Conservation (phyloP, 2,329 filamentous ascomycete species). For the Neospermospora avenae region DNA sequence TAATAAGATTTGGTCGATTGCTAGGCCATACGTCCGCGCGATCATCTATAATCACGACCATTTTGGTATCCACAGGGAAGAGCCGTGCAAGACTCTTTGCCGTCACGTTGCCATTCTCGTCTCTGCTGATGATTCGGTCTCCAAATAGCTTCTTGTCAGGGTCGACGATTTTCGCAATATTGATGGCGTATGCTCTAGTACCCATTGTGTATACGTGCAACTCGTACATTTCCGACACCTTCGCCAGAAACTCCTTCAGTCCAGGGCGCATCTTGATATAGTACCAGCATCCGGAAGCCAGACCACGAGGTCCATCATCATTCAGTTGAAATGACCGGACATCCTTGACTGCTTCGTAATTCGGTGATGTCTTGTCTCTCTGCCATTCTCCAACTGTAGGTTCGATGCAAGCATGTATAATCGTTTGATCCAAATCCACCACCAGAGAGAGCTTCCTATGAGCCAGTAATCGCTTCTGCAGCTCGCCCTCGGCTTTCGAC, state of each 20-base stretch:
- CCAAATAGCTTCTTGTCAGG: slow-evolving; percentile 86
- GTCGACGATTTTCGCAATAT: slow-evolving; percentile 90
- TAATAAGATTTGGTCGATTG: slow-evolving; percentile 90
- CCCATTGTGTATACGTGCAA: slow-evolving; percentile 99
- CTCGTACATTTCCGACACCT: slow-evolving; percentile 79
- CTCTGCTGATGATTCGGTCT: slow-evolving; percentile 90
- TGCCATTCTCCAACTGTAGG: slow-evolving; percentile 97
- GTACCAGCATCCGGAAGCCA: slow-evolving; percentile 78
- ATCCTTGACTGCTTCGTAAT: slow-evolving; percentile 85
- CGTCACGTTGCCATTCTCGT: slow-evolving; percentile 92
- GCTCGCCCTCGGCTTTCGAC: slow-evolving; percentile 75
- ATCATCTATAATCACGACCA: slow-evolving; percentile 99
- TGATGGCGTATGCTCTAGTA: slow-evolving; percentile 89
- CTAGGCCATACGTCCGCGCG: slow-evolving; percentile 91
- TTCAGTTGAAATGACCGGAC: slow-evolving; percentile 84
- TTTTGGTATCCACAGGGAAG: slow-evolving; percentile 95
- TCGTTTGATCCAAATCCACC: slow-evolving; percentile 96
- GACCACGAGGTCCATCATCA: slow-evolving; percentile 74
- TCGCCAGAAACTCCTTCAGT: slow-evolving; percentile 73
- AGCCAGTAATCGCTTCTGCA: slow-evolving; percentile 77
- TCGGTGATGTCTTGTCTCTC: slow-evolving; percentile 81
- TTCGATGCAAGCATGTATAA: slow-evolving; percentile 97
- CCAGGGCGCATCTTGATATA: slow-evolving; percentile 97
- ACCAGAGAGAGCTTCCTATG: slow-evolving; percentile 87
- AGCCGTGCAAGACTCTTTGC: slow-evolving; percentile 86